phyloP scores from a whole-genome alignment of 139 green algal genomes.

The Diplosphaera chodatii region DNA sequence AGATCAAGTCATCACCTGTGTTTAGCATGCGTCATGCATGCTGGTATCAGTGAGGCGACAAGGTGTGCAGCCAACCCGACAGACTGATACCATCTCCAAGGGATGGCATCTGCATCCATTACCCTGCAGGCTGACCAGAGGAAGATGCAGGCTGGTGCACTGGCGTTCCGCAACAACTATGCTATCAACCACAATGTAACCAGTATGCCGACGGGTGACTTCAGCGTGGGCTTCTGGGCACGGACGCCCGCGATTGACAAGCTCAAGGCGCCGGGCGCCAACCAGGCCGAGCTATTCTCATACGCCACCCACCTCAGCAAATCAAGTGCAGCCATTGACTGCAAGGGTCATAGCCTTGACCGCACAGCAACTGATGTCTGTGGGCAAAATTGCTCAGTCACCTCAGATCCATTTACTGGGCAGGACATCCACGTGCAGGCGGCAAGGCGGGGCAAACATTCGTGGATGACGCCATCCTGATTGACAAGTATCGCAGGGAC shows the following conservation, averaged over 20 bases:
- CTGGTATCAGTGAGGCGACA: no score
- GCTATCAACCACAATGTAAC: slow-evolving; percentile 49
- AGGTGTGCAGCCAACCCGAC: no score
- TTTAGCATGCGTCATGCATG: no score
- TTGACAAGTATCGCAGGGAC: slow-evolving; percentile 58
- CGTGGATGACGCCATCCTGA: slow-evolving; percentile 73
- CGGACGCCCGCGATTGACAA: slow-evolving; percentile 35
- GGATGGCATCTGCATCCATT: no score
- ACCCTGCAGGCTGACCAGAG: slow-evolving; percentile 11
- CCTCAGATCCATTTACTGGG: no score
- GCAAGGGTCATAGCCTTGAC: no score
- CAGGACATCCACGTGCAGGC: no score
- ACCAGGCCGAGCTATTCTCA: slow-evolving; percentile 46
- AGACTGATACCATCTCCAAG: no score
- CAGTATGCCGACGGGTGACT: slow-evolving; percentile 52
- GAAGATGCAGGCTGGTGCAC: slow-evolving; percentile 19
- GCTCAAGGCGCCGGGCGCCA: neutral
- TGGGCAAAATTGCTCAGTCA: no score
- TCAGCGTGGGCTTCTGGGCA: slow-evolving; percentile 81
- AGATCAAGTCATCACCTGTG: no score
- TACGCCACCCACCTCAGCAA: slow-evolving; percentile 31
- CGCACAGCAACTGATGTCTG: no score
- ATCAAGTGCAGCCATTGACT: no score
- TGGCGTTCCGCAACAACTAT: slow-evolving; percentile 79
- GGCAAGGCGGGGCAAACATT: slow-evolving; percentile 24